phyloP scores from a whole-genome alignment of 164 flowering plant genomes.

The Annona cherimola region DNA sequence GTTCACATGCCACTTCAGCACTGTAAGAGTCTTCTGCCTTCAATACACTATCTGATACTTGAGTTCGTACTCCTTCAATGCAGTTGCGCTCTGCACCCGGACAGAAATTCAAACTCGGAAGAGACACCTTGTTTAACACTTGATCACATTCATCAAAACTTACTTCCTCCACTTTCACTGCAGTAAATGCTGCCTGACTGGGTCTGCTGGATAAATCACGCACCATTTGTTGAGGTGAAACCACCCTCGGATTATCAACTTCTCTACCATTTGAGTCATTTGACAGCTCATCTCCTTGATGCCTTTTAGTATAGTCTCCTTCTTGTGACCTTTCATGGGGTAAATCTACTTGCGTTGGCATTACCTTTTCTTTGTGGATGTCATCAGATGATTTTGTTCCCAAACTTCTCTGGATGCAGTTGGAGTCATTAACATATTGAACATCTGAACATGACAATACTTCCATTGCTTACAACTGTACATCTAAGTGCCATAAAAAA shows the following conservation, averaged over 20 bases:
- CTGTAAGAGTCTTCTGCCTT: conserved; percentile 17
- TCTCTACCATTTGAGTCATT: conserved; percentile 1
- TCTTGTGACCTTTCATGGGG: conserved; percentile 5
- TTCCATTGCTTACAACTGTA: conserved; percentile 42
- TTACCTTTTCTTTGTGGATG: conserved; percentile 4
- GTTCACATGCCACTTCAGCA: conserved; percentile 21
- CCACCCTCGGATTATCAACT: background rate
- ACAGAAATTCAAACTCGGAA: background rate
- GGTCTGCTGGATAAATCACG: conserved; percentile 1
- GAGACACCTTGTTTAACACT: background rate
- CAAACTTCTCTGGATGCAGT: conserved; percentile 36
- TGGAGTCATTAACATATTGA: conserved; percentile 47
- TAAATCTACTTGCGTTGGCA: background rate
- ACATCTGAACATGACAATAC: conserved; percentile 49
- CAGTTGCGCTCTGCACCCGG: conserved; percentile 7
- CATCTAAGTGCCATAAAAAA: conserved; percentile 10
- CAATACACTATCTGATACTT: conserved; percentile 15
- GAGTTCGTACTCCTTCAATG: conserved; percentile 24
- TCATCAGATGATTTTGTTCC: conserved; percentile 15
- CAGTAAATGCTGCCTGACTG: background rate
- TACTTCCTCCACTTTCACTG: background rate
- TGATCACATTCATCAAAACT: background rate
- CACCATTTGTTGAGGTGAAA: background rate
- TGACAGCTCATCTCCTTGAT: conserved; percentile 18
- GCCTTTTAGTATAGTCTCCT: conserved; percentile 11